Evolutionary conservation across 345 rosid species (phyloP), one percentile per base, ranked within the genome.

Genomic region (Moringa oleifera): DNA sequence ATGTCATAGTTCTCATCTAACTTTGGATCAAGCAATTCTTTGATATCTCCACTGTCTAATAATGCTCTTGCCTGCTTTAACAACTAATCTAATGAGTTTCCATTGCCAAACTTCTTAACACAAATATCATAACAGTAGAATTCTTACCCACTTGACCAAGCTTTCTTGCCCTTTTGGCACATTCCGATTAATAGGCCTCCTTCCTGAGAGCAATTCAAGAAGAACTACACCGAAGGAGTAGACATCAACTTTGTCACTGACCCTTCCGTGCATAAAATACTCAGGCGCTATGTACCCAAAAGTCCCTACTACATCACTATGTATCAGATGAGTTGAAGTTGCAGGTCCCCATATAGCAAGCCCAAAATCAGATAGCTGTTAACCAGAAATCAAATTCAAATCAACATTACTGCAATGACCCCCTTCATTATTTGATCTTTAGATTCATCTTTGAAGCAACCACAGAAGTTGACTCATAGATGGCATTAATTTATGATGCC

Each of bases 241-340:
- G 13, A 83, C 67, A 57, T 83, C 85, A 28, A 73, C 58, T 62
- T 75, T 83, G 64, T 75, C 73, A 23, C 83, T 83, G 45, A 80
- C 69, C 65, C 75, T 73, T 52, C 85, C 85, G 9, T 66, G 75
- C 87, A 80, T 77, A 58, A 83, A 67, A 63, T 80, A 83, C 25
- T 83, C 87, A 0, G 87, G 87, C 64, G 88, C 88, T 21, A 83
- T 76, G 51, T 83, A 83, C 21, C 88, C 88, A 6, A 83, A 83
- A 24, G 85, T 83, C 41, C 88, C 88, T 15, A 76, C 83, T 8
- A 75, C 78, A 47, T 69, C 75, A 24, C 57, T 60, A 11, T 59
- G 68, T 16, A 69, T 69, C 51, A 59, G 46, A 56, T 62, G 67
- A 24, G 62, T 57, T 50, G 81, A 64, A 61, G 71, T 62, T 33